Percentiles rank a stretch among this genome's conserved stretches.
Conservation (phyloP, 177 flowering plant genomes). For the Telopea speciosissima region DNA sequence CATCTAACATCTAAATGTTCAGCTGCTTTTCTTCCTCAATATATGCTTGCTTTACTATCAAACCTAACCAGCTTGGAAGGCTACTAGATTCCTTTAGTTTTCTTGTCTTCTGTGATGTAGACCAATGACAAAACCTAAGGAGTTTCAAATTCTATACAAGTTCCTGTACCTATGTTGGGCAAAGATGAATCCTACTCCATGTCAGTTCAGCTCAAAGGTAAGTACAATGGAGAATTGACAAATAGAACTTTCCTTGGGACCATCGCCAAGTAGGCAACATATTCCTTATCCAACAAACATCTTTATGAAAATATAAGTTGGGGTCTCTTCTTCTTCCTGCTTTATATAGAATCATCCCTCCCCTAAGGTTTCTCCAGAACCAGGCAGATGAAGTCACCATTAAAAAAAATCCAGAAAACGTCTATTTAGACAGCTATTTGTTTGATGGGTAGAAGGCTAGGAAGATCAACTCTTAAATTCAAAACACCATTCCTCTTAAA, state of each 20-base stretch:
- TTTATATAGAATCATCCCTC: neutral
- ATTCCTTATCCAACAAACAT: neutral
- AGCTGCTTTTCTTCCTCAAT: neutral
- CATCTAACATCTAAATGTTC: neutral
- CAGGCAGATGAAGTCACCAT: neutral
- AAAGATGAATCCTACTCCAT: conserved; percentile 7
- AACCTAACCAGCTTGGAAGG: neutral
- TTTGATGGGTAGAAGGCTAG: neutral
- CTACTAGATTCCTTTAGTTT: conserved; percentile 6
- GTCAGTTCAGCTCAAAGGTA: conserved; percentile 19
- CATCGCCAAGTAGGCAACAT: neutral
- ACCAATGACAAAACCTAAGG: conserved; percentile 8
- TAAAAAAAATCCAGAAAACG: neutral
- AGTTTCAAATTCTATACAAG: conserved; percentile 3
- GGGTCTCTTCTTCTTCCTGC: neutral
- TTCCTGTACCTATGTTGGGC: conserved; percentile 2
- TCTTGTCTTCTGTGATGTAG: conserved; percentile 8
- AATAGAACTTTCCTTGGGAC: neutral
- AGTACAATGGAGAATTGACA: neutral
- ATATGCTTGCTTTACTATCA: neutral
- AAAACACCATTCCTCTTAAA: neutral
- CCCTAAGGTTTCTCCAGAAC: neutral
- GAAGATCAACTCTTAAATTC: neutral
- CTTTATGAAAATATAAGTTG: neutral
- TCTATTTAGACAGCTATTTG: neutral